A percentile compares a stretch with the other conserved stretches of the same genome.
phyloP scores from a whole-genome alignment of 1,139 yeast genomes.

The Lodderomyces theae region DNA sequence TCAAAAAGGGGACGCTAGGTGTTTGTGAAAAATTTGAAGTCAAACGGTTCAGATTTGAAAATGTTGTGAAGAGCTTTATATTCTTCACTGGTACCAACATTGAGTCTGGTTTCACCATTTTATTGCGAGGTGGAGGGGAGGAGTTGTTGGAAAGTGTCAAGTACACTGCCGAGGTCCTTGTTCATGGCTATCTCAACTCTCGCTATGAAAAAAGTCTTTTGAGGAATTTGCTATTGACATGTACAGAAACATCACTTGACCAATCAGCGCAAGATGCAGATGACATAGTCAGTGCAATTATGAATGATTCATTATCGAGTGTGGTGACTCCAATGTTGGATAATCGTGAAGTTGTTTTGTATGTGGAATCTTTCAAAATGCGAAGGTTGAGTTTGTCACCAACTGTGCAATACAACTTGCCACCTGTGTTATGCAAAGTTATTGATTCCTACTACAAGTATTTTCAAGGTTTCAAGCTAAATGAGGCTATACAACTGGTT shows the following conservation, averaged over 20 bases:
- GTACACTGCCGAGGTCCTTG: slow-evolving; percentile 75
- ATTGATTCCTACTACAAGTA: slow-evolving; percentile 52
- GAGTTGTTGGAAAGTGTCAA: slow-evolving; percentile 65
- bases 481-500: slow-evolving; percentile 23
- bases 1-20: slow-evolving; percentile 62
- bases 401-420: slow-evolving; percentile 64
- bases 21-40: slow-evolving; percentile 71
- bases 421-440: slow-evolving; percentile 56
- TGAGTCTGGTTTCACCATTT: slow-evolving; percentile 76
- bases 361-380: slow-evolving; percentile 48
- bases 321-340: slow-evolving; percentile 20
- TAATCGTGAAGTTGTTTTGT: slow-evolving; percentile 38
- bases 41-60: slow-evolving; percentile 55
- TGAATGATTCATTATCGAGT: slow-evolving; percentile 4
- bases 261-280: slow-evolving; percentile 12
- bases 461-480: slow-evolving; percentile 29
- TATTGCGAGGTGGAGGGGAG: slow-evolving; percentile 72
- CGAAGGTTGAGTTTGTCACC: slow-evolving; percentile 73
- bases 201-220: slow-evolving; percentile 79
- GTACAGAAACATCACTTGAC: not conserved
- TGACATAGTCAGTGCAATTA: slow-evolving; percentile 8
- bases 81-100: slow-evolving; percentile 76
- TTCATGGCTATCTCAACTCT: slow-evolving; percentile 71
- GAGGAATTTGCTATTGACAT: slow-evolving; percentile 26
- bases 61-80: slow-evolving; percentile 65